These are phyloP conservation scores for Carex kokanica DNA, from an alignment of 176 grass and related monocot species.

Conservation along the genomic window DNA sequence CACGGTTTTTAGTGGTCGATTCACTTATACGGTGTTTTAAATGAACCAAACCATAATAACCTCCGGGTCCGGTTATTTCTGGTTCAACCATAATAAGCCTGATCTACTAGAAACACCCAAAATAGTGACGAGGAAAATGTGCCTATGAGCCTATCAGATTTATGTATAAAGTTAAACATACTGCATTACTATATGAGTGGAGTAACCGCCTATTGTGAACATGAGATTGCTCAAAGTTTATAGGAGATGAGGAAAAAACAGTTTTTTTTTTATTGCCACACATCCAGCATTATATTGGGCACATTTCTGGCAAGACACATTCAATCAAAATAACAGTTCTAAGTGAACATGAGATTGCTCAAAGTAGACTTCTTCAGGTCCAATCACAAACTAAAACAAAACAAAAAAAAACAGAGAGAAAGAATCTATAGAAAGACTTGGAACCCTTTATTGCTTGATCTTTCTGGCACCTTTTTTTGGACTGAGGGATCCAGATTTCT, in stretches of 20 bases:
- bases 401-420: background rate
- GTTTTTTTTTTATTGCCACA: background rate
- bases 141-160: no score
- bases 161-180: no score
- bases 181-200: no score
- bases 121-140: no score
- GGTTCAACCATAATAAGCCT: no score
- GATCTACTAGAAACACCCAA: no score
- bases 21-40: no score
- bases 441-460: slow-evolving; percentile 12
- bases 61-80: no score
- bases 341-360: slow-evolving; percentile 9
- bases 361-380: background rate
- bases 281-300: background rate
- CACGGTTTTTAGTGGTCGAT: no score
- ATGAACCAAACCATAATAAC: no score
- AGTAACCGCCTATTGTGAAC: no score
- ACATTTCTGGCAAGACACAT: background rate
- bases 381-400: background rate
- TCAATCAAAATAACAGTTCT: background rate
- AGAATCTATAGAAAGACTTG: background rate
- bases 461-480: slow-evolving; percentile 4
- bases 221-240: no score
- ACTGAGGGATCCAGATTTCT: background rate
- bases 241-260: background rate